Conservation (phyloP, 495 filamentous ascomycete genomes). For the Amniculicola lignicola region DNA sequence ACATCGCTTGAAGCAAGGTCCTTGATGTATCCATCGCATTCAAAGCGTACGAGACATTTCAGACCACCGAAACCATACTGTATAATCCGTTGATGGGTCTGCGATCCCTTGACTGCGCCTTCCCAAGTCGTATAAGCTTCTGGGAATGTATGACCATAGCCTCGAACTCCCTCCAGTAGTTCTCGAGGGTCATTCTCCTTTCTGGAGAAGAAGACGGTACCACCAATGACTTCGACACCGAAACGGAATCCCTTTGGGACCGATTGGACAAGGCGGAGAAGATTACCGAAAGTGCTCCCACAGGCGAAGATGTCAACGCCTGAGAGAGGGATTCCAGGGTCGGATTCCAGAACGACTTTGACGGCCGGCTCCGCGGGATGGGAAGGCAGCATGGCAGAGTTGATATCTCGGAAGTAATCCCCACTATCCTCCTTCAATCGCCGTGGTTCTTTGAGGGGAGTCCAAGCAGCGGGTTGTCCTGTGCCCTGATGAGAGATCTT, state of each 20-base stretch:
- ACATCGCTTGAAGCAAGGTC: neutral
- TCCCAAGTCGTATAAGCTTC: constrained; percentile 63
- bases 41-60: constrained; percentile 56
- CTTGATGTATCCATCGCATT: constrained; percentile 58
- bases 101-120: constrained; percentile 47
- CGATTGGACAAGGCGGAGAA: constrained; percentile 53
- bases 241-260: constrained; percentile 55
- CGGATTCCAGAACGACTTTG: constrained; percentile 42
- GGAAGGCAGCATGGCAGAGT: constrained; percentile 55
- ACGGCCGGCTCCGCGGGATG: constrained; percentile 61
- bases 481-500: neutral
- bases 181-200: constrained; percentile 55
- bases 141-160: constrained; percentile 64
- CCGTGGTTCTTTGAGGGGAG: constrained; percentile 44
- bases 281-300: constrained; percentile 57
- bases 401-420: constrained; percentile 58
- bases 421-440: constrained; percentile 52
- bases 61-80: constrained; percentile 57
- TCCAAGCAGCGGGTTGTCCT: constrained; percentile 61
- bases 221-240: constrained; percentile 56
- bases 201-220: constrained; percentile 62
- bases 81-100: constrained; percentile 62
- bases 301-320: constrained; percentile 61
- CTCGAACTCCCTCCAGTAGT: constrained; percentile 50
- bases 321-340: constrained; percentile 42